Conservation (phyloP, 139 green algal genomes). For the Chlamydomonas eustigma region DNA sequence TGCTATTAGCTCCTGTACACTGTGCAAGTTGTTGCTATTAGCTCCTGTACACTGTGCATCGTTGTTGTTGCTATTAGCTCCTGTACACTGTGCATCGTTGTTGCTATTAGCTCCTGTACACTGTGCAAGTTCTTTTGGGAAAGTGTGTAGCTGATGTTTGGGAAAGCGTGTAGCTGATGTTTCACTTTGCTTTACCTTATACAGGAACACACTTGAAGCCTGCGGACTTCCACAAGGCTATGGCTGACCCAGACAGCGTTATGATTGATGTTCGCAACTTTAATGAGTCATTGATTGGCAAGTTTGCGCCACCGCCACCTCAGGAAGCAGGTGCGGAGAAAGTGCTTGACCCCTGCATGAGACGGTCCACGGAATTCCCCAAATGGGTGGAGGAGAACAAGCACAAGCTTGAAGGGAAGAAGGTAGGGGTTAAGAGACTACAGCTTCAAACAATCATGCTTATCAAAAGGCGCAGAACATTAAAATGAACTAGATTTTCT, state of each 20-base stretch:
- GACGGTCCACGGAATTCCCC: slow-evolving; percentile 60
- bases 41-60: no score
- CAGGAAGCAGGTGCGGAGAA: slow-evolving; percentile 12
- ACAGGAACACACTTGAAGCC: slow-evolving; percentile 31
- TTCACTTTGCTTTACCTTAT: not conserved
- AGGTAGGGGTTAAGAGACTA: slow-evolving; percentile 26
- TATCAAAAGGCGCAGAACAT: no score
- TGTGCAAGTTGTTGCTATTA: no score
- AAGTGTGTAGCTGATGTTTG: no score
- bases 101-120: no score
- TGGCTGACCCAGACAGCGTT: slow-evolving; percentile 35
- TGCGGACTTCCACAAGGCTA: slow-evolving; percentile 37
- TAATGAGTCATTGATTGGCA: slow-evolving; percentile 62
- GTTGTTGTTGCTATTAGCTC: no score
- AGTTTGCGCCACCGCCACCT: slow-evolving; percentile 26
- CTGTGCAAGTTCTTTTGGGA: no score
- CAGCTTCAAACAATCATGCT: no score
- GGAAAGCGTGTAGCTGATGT: not conserved
- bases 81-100: no score
- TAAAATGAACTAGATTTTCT: no score
- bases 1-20: no score
- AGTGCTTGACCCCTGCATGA: slow-evolving; percentile 14
- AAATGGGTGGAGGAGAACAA: slow-evolving; percentile 53
- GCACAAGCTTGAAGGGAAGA: slow-evolving; percentile 26
- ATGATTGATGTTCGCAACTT: slow-evolving; percentile 61